A percentile compares a stretch with the other conserved stretches of the same genome.
Conservation (phyloP, 2,329 filamentous ascomycete species). For the Monosporascus sp. region DNA sequence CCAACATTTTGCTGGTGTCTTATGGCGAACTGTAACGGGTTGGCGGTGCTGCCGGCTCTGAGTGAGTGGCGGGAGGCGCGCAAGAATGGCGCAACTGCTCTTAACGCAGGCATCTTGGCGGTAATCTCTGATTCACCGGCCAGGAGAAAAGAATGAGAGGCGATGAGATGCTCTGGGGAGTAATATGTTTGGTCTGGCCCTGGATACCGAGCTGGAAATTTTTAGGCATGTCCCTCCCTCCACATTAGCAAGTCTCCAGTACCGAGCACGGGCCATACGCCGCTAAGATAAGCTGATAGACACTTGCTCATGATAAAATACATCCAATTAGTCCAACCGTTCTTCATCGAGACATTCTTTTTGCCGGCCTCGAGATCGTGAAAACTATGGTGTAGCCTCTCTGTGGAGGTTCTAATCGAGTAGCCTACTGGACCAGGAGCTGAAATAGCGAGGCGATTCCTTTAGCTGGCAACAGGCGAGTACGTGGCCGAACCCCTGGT, state of each 20-base stretch:
- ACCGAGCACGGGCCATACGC: not conserved
- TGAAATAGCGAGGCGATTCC: too few species aligned
- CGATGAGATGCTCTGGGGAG: not conserved
- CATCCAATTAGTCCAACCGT: not conserved
- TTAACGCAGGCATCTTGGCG: constrained; percentile 69
- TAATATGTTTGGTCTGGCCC: not conserved
- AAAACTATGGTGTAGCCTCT: too few species aligned
- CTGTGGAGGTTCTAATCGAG: too few species aligned
- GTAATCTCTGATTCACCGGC: constrained; percentile 4
- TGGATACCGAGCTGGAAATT: not conserved
- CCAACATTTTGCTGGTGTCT: constrained; percentile 53
- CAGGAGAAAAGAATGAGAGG: constrained; percentile 6
- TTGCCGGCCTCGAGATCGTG: constrained; percentile 34
- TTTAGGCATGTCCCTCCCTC: not conserved
- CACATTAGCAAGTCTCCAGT: not conserved
- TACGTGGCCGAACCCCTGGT: too few species aligned
- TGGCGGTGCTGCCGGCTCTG: constrained; percentile 60
- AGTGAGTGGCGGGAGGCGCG: constrained; percentile 75
- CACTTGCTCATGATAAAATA: not conserved
- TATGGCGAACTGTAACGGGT: constrained; percentile 69
- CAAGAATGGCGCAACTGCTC: constrained; percentile 72
- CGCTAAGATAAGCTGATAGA: not conserved
- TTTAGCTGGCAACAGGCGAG: too few species aligned
- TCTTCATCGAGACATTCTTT: constrained; percentile 15
- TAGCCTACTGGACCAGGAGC: too few species aligned